These are phyloP conservation scores for Inga leiocalycina DNA, from an alignment of 306 rosid genomes.

Conservation along the genomic window DNA sequence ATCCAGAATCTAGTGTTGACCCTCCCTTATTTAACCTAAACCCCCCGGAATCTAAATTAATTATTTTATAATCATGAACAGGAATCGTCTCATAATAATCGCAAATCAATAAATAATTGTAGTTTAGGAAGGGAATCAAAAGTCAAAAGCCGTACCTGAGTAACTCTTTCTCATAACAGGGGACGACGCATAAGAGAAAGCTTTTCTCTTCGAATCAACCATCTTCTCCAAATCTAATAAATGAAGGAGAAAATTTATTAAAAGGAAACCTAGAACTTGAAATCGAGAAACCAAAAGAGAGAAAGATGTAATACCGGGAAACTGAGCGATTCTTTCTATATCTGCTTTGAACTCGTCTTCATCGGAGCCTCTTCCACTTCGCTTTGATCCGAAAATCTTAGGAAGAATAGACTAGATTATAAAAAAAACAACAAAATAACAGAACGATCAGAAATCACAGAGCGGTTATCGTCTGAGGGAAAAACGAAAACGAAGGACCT, in stretches of 20 bases:
- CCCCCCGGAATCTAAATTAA: not conserved
- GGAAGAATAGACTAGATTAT: slow-evolving; percentile 64
- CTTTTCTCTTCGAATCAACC: slow-evolving; percentile 56
- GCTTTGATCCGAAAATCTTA: slow-evolving; percentile 73
- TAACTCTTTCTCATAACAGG: slow-evolving; percentile 54
- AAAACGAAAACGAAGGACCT: not conserved
- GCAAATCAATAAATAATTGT: not conserved
- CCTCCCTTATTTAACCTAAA: not conserved
- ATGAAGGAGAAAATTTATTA: not conserved
- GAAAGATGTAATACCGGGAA: slow-evolving; percentile 41
- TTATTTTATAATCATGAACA: not conserved
- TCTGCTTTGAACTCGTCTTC: slow-evolving; percentile 53
- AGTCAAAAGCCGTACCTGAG: slow-evolving; percentile 48
- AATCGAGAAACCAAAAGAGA: not conserved
- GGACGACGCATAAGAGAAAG: slow-evolving; percentile 48
- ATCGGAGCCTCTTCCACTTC: slow-evolving; percentile 53
- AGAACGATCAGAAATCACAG: not conserved
- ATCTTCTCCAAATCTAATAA: slow-evolving; percentile 55
- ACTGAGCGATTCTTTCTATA: slow-evolving; percentile 34
- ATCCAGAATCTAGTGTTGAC: slow-evolving; percentile 30
- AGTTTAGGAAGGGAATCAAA: slow-evolving; percentile 5
- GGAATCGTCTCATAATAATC: not conserved
- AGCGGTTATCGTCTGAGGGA: not conserved
- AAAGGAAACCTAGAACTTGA: not conserved
- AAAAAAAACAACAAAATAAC: not conserved